Conservation (phyloP, 345 rosid species). For the Alliaria petiolata region DNA sequence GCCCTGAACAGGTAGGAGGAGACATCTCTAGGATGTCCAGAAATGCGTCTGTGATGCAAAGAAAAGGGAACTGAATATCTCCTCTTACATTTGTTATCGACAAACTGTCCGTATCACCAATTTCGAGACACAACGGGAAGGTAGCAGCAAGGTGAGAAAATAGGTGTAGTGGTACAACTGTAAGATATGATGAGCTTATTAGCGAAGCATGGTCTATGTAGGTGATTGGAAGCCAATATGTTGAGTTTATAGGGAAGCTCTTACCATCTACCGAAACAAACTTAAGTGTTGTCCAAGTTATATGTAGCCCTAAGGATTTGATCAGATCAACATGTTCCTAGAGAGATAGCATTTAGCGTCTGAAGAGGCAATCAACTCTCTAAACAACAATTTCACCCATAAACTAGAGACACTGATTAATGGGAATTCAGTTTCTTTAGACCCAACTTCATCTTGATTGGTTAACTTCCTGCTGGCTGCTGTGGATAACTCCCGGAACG, state of each 20-base stretch:
- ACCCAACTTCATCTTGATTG: too few species aligned
- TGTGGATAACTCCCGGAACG: too few species aligned
- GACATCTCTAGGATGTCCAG: slow-evolving; percentile 34
- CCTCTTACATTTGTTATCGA: slow-evolving; percentile 58
- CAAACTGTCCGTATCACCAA: slow-evolving; percentile 14
- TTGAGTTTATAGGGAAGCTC: neutral
- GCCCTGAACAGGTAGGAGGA: slow-evolving; percentile 72
- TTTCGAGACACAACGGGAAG: neutral
- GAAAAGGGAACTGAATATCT: slow-evolving; percentile 76
- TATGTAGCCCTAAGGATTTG: neutral
- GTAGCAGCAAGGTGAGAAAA: slow-evolving; percentile 4
- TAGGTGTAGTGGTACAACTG: slow-evolving; percentile 27
- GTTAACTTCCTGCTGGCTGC: too few species aligned
- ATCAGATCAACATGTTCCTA: neutral
- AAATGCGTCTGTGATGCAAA: slow-evolving; percentile 54
- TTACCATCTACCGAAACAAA: neutral
- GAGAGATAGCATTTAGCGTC: neutral
- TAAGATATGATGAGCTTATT: slow-evolving; percentile 76
- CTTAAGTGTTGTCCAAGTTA: neutral
- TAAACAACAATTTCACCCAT: too few species aligned
- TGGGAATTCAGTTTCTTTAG: too few species aligned
- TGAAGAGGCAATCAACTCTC: too few species aligned
- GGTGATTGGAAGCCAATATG: neutral
- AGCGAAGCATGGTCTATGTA: slow-evolving; percentile 62
- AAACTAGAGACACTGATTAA: too few species aligned